phyloP scores from a whole-genome alignment of 148 eudicot species.

The Amaranthus cruentus region DNA sequence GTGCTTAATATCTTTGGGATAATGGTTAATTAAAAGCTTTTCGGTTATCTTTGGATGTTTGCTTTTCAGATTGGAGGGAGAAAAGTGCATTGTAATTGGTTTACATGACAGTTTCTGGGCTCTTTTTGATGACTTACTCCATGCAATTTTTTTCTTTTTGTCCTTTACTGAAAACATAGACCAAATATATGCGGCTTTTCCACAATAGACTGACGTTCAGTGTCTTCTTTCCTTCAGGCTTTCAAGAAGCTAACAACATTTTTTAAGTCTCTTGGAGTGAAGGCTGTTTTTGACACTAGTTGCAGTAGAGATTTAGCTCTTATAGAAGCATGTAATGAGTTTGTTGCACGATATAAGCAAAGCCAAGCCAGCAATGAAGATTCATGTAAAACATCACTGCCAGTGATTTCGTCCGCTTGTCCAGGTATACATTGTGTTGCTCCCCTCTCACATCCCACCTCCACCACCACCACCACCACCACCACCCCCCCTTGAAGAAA shows the following conservation, averaged over 20 bases:
- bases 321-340: slow-evolving; percentile 90
- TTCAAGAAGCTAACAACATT: slow-evolving; percentile 79
- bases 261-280: slow-evolving; percentile 89
- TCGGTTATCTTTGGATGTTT: background rate
- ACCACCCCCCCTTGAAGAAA: background rate
- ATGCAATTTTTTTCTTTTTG: no score
- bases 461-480: background rate
- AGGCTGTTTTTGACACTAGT: slow-evolving; percentile 89
- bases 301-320: slow-evolving; percentile 87
- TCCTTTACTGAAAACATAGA: background rate
- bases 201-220: background rate
- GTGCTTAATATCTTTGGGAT: no score
- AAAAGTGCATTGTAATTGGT: background rate
- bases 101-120: no score
- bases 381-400: slow-evolving; percentile 42
- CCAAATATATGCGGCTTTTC: background rate
- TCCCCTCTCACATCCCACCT: background rate
- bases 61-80: background rate
- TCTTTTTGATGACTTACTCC: no score
- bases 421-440: slow-evolving; percentile 54
- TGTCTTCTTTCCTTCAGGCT: slow-evolving; percentile 43
- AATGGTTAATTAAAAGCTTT: background rate
- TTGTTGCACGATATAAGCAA: slow-evolving; percentile 66
- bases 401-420: slow-evolving; percentile 91
- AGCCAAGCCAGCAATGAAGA: slow-evolving; percentile 36